Conservation (phyloP, 371 early-diverging fungal genomes). For the Mortierella sp. region DNA sequence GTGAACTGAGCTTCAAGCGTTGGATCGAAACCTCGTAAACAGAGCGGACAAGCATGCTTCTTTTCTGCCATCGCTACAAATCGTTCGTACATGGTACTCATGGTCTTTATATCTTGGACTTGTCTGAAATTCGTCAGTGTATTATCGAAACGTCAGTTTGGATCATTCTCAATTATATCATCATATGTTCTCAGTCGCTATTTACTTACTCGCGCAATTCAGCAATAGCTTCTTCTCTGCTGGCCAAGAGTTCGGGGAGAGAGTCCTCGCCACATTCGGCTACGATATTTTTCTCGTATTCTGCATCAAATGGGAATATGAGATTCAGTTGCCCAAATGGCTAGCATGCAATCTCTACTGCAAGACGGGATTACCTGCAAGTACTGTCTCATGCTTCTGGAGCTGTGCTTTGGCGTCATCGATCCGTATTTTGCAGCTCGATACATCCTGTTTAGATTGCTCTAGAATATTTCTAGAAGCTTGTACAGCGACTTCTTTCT, state of each 20-base stretch:
- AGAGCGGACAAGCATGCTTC: constrained; percentile 57
- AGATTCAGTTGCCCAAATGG: neutral
- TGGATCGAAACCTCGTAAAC: constrained; percentile 50
- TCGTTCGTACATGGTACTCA: constrained; percentile 49
- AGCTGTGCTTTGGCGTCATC: constrained; percentile 21
- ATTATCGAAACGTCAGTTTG: neutral
- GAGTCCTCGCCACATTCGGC: constrained; percentile 26
- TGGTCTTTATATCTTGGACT: constrained; percentile 43
- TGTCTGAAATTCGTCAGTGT: constrained; percentile 4
- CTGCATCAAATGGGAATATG: constrained; percentile 10
- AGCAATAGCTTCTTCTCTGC: constrained; percentile 41
- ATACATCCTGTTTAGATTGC: constrained; percentile 17
- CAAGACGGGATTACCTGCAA: constrained; percentile 25
- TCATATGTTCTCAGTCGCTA: neutral
- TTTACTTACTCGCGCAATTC: constrained; percentile 52
- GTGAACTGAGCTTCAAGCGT: constrained; percentile 52
- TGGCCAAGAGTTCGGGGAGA: constrained; percentile 26
- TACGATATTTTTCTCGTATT: constrained; percentile 17
- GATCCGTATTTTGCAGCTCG: constrained; percentile 23
- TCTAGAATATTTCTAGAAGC: constrained; percentile 14
- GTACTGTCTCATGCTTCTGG: constrained; percentile 15
- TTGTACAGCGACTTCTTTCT: constrained; percentile 12
- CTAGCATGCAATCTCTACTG: neutral
- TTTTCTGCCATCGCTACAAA: constrained; percentile 59
- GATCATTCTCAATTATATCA: neutral